A percentile compares a stretch with the other conserved stretches of the same genome.
Conservation (phyloP, 2,329 filamentous ascomycete species). For the Colletotrichum acutatum region DNA sequence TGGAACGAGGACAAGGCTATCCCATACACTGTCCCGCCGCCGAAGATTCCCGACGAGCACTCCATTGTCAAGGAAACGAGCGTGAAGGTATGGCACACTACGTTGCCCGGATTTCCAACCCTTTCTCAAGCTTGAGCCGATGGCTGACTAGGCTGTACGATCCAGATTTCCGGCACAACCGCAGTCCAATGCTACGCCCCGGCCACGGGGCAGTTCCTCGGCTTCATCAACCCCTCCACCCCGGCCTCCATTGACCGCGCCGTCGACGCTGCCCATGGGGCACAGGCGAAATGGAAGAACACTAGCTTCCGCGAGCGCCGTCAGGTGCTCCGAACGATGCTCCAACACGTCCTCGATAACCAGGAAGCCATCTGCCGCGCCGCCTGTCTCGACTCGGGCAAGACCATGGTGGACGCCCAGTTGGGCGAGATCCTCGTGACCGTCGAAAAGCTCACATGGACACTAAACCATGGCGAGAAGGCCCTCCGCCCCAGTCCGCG, state of each 20-base stretch:
- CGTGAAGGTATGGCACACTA: slow-evolving; percentile 61
- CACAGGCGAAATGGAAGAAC: slow-evolving; percentile 80
- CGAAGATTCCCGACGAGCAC: slow-evolving; percentile 69
- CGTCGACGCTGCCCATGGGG: slow-evolving; percentile 77
- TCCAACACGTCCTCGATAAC: slow-evolving; percentile 87
- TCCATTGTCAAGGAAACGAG: slow-evolving; percentile 68
- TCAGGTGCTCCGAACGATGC: slow-evolving; percentile 82
- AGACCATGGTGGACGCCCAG: slow-evolving; percentile 93
- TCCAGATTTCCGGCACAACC: slow-evolving; percentile 68
- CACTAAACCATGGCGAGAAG: slow-evolving; percentile 87
- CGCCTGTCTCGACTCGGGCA: slow-evolving; percentile 92
- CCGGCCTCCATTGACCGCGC: slow-evolving; percentile 81
- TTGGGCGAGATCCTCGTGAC: slow-evolving; percentile 96
- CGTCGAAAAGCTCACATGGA: slow-evolving; percentile 94
- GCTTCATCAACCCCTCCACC: slow-evolving; percentile 81
- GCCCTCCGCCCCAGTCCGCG: slow-evolving; percentile 77
- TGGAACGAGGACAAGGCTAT: slow-evolving; percentile 55
- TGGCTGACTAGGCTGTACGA: not conserved
- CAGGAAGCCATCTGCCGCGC: slow-evolving; percentile 87
- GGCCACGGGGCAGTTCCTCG: slow-evolving; percentile 87
- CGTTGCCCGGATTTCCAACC: not conserved
- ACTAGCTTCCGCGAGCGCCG: slow-evolving; percentile 83
- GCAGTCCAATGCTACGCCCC: slow-evolving; percentile 89
- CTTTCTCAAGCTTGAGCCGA: not conserved
- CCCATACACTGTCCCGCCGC: slow-evolving; percentile 69